phyloP scores from a whole-genome alignment of 2,329 filamentous ascomycete species.

The Penicillium sp. region DNA sequence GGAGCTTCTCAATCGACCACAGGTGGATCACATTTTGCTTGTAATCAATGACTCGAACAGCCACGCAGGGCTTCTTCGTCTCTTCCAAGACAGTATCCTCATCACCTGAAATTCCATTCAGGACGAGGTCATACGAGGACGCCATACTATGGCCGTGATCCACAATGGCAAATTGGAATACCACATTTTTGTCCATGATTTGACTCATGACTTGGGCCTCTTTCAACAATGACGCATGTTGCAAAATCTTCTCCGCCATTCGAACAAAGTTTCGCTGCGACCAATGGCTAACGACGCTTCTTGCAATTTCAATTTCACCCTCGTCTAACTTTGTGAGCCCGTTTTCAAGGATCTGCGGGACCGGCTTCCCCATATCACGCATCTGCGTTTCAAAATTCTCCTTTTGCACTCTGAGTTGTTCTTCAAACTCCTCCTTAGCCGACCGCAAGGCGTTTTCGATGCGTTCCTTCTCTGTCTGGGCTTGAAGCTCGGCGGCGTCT shows the following conservation, averaged over 20 bases:
- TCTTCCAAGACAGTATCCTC: slow-evolving; percentile 77
- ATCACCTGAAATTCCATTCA: slow-evolving; percentile 83
- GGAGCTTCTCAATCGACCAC: slow-evolving; percentile 91
- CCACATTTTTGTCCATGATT: slow-evolving; percentile 83
- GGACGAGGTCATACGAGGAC: slow-evolving; percentile 92
- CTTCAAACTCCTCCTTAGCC: slow-evolving; percentile 83
- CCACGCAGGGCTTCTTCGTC: slow-evolving; percentile 82
- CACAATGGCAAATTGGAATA: slow-evolving; percentile 91
- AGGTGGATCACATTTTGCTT: slow-evolving; percentile 77
- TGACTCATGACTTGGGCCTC: slow-evolving; percentile 98
- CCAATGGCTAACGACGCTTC: slow-evolving; percentile 66
- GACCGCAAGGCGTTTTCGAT: slow-evolving; percentile 77
- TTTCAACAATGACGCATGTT: slow-evolving; percentile 81
- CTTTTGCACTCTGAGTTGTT: slow-evolving; percentile 75
- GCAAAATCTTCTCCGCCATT: slow-evolving; percentile 87
- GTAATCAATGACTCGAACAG: slow-evolving; percentile 85
- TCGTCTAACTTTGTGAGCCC: slow-evolving; percentile 55
- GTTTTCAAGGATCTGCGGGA: slow-evolving; percentile 47
- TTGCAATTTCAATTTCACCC: slow-evolving; percentile 65
- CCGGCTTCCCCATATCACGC: slow-evolving; percentile 60
- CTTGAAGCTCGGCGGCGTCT: slow-evolving; percentile 75
- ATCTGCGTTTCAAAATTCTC: slow-evolving; percentile 79
- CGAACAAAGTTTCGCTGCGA: slow-evolving; percentile 77
- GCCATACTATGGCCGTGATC: slow-evolving; percentile 81
- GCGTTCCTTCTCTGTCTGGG: slow-evolving; percentile 68